A percentile compares a stretch with the other conserved stretches of the same genome.
Conservation (phyloP, 2,329 filamentous ascomycete genomes). For the Metarhizium anisopliae region DNA sequence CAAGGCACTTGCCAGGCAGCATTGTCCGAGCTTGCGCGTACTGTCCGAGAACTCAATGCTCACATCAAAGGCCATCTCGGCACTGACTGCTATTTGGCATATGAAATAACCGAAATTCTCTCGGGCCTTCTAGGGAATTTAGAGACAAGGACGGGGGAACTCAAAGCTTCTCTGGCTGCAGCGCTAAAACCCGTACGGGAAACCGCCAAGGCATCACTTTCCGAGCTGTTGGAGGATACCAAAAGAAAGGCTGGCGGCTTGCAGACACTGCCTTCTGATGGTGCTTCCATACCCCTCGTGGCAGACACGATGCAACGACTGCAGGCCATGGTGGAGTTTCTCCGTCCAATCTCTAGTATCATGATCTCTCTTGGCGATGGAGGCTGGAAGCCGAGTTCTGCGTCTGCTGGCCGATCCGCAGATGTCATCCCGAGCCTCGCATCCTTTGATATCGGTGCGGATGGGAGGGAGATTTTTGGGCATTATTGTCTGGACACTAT, state of each 20-base stretch:
- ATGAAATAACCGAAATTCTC: conserved; percentile 89
- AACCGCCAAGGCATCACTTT: conserved; percentile 79
- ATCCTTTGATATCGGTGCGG: conserved; percentile 80
- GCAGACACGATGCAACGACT: conserved; percentile 79
- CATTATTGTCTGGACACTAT: conserved; percentile 88
- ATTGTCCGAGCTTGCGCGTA: conserved; percentile 74
- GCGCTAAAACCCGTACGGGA: conserved; percentile 84
- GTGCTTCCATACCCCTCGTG: conserved; percentile 67
- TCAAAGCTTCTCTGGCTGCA: conserved; percentile 75
- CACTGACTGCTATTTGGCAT: conserved; percentile 90
- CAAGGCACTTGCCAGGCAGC: conserved; percentile 70
- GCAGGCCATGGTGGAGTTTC: conserved; percentile 78
- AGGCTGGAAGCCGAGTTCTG: conserved; percentile 62
- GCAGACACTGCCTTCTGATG: conserved; percentile 65
- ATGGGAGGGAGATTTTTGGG: conserved; percentile 79
- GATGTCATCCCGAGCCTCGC: conserved; percentile 62
- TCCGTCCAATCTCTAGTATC: conserved; percentile 78
- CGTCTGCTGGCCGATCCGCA: conserved; percentile 44
- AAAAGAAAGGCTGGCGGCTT: conserved; percentile 59
- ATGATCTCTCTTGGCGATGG: conserved; percentile 89
- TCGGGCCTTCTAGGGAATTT: conserved; percentile 70
- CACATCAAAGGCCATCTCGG: conserved; percentile 80
- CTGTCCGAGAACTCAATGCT: conserved; percentile 77
- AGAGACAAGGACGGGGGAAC: conserved; percentile 73
- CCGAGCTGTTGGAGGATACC: conserved; percentile 76